Evolutionary conservation across 2,329 filamentous ascomycete species (phyloP).

Genomic region (Ophiocordyceps camponoti-saundersi): DNA sequence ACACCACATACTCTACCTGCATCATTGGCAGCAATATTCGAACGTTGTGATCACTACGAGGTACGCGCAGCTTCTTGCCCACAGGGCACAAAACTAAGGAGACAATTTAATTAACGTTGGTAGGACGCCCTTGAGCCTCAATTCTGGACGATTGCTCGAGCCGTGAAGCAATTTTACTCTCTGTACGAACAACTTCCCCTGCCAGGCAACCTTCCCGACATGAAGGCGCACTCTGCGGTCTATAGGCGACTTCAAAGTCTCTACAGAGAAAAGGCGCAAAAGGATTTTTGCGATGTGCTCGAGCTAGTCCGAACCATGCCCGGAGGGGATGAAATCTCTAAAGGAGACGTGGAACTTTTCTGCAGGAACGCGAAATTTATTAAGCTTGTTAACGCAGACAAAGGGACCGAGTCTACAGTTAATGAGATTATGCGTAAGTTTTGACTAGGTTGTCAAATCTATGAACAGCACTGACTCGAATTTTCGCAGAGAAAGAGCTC

Average conservation of each 20-base stretch:
- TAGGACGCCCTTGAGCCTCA: slow-evolving; percentile 17
- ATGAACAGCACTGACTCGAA: slow-evolving; percentile 24
- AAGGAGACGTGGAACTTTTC: slow-evolving; percentile 71
- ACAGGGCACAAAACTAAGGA: neutral
- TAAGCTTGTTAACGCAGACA: slow-evolving; percentile 55
- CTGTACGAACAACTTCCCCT: slow-evolving; percentile 62
- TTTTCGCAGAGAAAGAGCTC: slow-evolving; percentile 30
- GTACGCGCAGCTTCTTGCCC: slow-evolving; percentile 26
- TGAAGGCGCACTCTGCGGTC: slow-evolving; percentile 85
- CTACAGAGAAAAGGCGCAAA: slow-evolving; percentile 75
- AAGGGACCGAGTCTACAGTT: slow-evolving; percentile 9
- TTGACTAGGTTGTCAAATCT: slow-evolving; percentile 16
- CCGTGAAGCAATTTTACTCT: slow-evolving; percentile 60
- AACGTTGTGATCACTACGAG: slow-evolving; percentile 33
- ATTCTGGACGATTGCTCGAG: slow-evolving; percentile 83
- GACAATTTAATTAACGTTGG: too few relatives aligned
- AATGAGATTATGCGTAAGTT: slow-evolving; percentile 8
- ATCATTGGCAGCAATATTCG: slow-evolving; percentile 62
- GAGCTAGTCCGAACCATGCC: slow-evolving; percentile 37
- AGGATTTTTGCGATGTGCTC: slow-evolving; percentile 62
- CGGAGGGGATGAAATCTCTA: slow-evolving; percentile 37
- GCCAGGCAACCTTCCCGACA: slow-evolving; percentile 79
- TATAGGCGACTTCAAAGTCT: slow-evolving; percentile 86
- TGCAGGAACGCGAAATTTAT: slow-evolving; percentile 93
- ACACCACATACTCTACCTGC: slow-evolving; percentile 49